Evolutionary conservation across 2,329 filamentous ascomycete genomes (phyloP).

Genomic region (Plectosphaerella sp.): DNA sequence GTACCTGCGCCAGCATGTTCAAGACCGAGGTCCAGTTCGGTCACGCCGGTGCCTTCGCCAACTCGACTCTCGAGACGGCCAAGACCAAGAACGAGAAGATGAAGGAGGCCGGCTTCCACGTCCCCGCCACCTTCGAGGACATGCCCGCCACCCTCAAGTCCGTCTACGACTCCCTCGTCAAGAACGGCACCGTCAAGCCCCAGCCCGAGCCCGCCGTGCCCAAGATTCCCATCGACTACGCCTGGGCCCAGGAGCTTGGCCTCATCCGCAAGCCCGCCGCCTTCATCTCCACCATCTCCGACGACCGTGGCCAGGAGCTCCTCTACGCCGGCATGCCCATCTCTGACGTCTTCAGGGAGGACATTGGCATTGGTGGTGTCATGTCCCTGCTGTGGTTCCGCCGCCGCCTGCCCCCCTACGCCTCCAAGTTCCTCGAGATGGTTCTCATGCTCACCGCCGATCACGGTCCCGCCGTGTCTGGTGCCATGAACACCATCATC

Average conservation of each 20-base stretch:
- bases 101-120: conserved; percentile 89
- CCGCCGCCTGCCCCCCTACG: conserved; percentile 89
- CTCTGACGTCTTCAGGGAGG: conserved; percentile 98
- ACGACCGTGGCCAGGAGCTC: conserved; percentile 98
- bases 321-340: conserved; percentile 99
- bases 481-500: conserved; percentile 99
- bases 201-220: conserved; percentile 86
- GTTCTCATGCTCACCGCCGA: conserved; percentile 99
- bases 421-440: conserved; percentile 99
- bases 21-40: conserved; percentile 99
- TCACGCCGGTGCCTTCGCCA: conserved; percentile 97
- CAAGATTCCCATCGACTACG: conserved; percentile 99
- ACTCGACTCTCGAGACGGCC: conserved; percentile 98
- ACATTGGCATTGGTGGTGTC: conserved; percentile 98
- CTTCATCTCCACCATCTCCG: conserved; percentile 99
- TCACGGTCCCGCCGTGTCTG: conserved; percentile 96
- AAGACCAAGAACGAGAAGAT: conserved; percentile 96
- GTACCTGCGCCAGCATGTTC: conserved; percentile 99
- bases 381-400: conserved; percentile 99
- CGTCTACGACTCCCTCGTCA: conserved; percentile 87
- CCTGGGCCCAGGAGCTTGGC: conserved; percentile 98
- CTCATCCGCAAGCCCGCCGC: conserved; percentile 99
- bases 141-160: conserved; percentile 71
- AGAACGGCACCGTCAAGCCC: conserved; percentile 79
- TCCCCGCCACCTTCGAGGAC: conserved; percentile 96